A percentile compares a stretch with the other conserved stretches of the same genome.
phyloP scores from a whole-genome alignment of 371 early-diverging fungal species.

The Batrachochytrium dendrobatidis region DNA sequence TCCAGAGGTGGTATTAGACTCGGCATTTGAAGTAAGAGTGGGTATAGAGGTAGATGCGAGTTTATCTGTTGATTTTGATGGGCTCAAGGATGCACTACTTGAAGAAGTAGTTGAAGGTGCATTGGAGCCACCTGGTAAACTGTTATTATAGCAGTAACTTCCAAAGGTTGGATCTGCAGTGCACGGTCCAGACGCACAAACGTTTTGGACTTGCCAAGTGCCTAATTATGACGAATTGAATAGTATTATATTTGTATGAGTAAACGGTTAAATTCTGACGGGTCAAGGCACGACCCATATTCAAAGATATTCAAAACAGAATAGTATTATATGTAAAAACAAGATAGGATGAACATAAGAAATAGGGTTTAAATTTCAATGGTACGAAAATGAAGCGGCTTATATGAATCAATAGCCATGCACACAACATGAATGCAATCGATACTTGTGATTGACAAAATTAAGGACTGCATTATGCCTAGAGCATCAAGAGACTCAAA shows the following conservation, averaged over 20 bases:
- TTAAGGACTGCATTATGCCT: too few species aligned
- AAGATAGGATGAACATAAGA: neutral
- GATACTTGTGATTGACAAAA: too few species aligned
- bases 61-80: neutral
- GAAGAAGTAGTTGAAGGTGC: neutral
- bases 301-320: neutral
- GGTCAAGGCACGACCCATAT: neutral
- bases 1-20: neutral
- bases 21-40: neutral
- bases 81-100: neutral
- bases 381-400: neutral
- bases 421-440: too few species aligned
- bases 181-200: neutral
- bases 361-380: neutral
- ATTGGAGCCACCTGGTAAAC: neutral
- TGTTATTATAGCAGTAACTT: conserved; percentile 1
- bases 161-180: neutral
- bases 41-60: neutral
- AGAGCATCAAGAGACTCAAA: too few species aligned
- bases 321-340: neutral
- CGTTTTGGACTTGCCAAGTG: neutral
- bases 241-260: too few species aligned
- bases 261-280: neutral
- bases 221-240: too few species aligned
- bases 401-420: too few species aligned